phyloP scores from a whole-genome alignment of 306 rosid genomes.

The Morella rubra region DNA sequence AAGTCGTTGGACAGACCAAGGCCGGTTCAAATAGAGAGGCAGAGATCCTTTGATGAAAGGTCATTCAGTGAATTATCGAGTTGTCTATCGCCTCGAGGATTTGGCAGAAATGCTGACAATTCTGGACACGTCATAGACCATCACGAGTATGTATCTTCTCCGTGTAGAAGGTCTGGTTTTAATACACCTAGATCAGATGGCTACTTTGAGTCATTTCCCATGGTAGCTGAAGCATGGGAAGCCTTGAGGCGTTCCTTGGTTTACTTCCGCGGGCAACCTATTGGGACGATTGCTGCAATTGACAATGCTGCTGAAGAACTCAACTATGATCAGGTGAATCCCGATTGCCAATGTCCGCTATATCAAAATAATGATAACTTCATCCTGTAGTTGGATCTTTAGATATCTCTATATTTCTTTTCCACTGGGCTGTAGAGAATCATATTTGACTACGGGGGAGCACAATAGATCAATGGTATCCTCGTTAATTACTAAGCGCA shows the following conservation, averaged over 20 bases:
- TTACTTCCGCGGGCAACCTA: constrained; percentile 30
- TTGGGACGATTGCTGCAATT: constrained; percentile 32
- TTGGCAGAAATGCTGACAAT: background rate
- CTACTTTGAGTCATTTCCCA: constrained; percentile 24
- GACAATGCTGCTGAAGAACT: constrained; percentile 35
- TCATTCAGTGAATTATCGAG: constrained; percentile 30
- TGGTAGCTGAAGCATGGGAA: constrained; percentile 40
- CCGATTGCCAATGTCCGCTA: background rate
- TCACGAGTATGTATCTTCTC: constrained; percentile 2
- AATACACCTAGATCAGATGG: constrained; percentile 18
- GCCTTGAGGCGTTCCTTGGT: constrained; percentile 29
- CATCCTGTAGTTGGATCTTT: background rate
- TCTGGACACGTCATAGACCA: background rate
- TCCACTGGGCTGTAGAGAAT: background rate
- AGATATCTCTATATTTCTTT: background rate
- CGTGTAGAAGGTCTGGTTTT: constrained; percentile 18
- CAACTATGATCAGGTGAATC: constrained; percentile 38
- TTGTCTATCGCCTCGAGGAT: background rate
- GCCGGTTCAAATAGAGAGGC: constrained; percentile 23
- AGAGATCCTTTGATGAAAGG: constrained; percentile 35
- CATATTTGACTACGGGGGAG: background rate
- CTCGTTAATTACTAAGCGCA: background rate
- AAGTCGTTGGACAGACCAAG: constrained; percentile 18
- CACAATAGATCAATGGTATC: background rate
- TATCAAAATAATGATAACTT: background rate